Evolutionary conservation across 73 alveolate species (phyloP), one percentile per base, ranked within the genome.

Genomic region (Breviolum minutum): DNA sequence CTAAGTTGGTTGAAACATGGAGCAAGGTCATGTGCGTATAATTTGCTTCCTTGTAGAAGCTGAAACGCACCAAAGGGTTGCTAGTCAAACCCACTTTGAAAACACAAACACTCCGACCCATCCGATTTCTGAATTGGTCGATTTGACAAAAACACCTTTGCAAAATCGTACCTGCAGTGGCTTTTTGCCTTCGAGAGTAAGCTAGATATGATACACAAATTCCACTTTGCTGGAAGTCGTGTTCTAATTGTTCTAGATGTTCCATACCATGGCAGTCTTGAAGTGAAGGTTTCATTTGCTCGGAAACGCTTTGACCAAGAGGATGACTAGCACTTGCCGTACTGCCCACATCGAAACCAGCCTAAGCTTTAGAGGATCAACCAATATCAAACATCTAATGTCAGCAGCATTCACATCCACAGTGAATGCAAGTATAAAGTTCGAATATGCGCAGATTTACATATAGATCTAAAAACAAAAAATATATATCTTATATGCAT

Each of bases 1-100:
- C 98, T 27, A 54, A 13, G 54, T 80, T 73, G 54, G 80, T 5
- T 2, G 98, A 69, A 13, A 74, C 89, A 61, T 92, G 98, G 26
- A 92, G 98, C n/a, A 92, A 13, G 11, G 24, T 1, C 98, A 92
- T 92, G 2, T 74, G 77, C 7, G 90, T 54, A 27, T 73, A 92
- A 27, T 92, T 92, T 5, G 66, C 89, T 13, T 73, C 79, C 68
- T 92, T 30, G 81, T 74, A 92, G 22, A 24, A 86, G 17, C n/a
- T 7, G 24, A 26, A 86, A 20, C 94, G 22, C 27, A 86, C 13
- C 11, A 16, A 0, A 7, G 94, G 94, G 19, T 26, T 62, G 5
- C 80, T 9, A 86, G 94, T 86, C 79, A 86, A 12, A 4, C 94
- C 94, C 63, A 86, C 24, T 26, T 86, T 86, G 94, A 29, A 86